Conservation (phyloP, 1,284 basidiomycete genomes). For the Cystobasidium sp. region DNA sequence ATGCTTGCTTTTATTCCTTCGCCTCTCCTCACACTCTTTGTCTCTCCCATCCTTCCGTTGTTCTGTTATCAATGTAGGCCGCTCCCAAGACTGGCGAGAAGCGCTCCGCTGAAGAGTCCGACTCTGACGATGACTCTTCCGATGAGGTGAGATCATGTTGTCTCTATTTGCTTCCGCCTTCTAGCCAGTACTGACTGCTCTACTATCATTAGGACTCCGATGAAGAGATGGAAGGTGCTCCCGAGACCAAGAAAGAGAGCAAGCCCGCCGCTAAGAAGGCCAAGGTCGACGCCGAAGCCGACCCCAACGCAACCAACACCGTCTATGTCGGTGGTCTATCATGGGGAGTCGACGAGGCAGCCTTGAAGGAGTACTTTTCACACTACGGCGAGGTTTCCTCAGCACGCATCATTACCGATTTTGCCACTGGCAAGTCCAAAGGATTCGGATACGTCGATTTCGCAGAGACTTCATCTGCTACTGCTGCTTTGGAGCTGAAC, state of each 20-base stretch:
- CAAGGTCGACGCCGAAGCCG: slow-evolving; percentile 66
- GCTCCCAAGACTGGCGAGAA: slow-evolving; percentile 2
- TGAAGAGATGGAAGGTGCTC: slow-evolving; percentile 65
- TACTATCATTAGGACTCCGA: slow-evolving; percentile 45
- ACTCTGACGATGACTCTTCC: slow-evolving; percentile 56
- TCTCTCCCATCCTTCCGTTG: slow-evolving; percentile 57
- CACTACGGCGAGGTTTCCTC: slow-evolving; percentile 84
- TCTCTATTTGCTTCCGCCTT: not conserved
- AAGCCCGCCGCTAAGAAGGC: slow-evolving; percentile 77
- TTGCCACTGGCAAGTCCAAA: slow-evolving; percentile 80
- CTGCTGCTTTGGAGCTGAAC: slow-evolving; percentile 76
- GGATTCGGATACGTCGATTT: slow-evolving; percentile 92
- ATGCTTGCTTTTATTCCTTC: not conserved
- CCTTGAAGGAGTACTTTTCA: slow-evolving; percentile 88
- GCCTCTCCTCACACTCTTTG: not conserved
- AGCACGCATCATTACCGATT: slow-evolving; percentile 89
- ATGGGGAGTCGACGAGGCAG: slow-evolving; percentile 98
- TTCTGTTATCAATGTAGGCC: not conserved
- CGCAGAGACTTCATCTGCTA: slow-evolving; percentile 65
- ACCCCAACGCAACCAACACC: slow-evolving; percentile 66
- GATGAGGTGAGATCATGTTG: slow-evolving; percentile 50
- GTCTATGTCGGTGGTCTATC: slow-evolving; percentile 93
- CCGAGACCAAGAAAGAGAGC: slow-evolving; percentile 67
- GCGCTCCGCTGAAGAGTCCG: slow-evolving; percentile 41
- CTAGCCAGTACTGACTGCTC: not conserved